phyloP scores from a whole-genome alignment of 495 filamentous ascomycete genomes.

The Trypethelium eluteriae region DNA sequence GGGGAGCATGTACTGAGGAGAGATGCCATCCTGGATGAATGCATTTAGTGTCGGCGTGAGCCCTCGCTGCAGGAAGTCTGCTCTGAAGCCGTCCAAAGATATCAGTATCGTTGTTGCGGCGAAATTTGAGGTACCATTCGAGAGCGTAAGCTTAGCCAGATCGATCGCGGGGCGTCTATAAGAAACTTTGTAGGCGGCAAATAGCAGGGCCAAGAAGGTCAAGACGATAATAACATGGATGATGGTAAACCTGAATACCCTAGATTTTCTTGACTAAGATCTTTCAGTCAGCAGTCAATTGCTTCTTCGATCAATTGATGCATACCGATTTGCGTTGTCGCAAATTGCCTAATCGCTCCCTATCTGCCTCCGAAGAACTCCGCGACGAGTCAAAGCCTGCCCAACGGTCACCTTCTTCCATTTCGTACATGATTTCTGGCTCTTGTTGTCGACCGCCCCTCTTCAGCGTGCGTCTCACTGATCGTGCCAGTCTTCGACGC shows the following conservation, averaged over 20 bases:
- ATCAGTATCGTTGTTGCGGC: slow-evolving; percentile 87
- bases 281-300: background rate
- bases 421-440: background rate
- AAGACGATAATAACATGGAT: slow-evolving; percentile 20
- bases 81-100: slow-evolving; percentile 94
- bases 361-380: slow-evolving; percentile 3
- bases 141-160: slow-evolving; percentile 30
- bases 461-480: background rate
- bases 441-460: background rate
- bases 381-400: background rate
- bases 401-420: background rate
- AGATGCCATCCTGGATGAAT: slow-evolving; percentile 76
- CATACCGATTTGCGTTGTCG: background rate
- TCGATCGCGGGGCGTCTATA: background rate
- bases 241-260: slow-evolving; percentile 6
- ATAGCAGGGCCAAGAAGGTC: slow-evolving; percentile 20
- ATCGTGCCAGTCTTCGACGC: background rate
- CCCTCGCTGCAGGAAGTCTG: slow-evolving; percentile 78
- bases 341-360: background rate
- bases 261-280: background rate
- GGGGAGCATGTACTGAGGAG: slow-evolving; percentile 82
- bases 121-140: slow-evolving; percentile 79
- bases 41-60: slow-evolving; percentile 74
- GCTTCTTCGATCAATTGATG: background rate
- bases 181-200: slow-evolving; percentile 22